phyloP scores from a whole-genome alignment of 306 rosid species.

The Adenanthera pavonina region DNA sequence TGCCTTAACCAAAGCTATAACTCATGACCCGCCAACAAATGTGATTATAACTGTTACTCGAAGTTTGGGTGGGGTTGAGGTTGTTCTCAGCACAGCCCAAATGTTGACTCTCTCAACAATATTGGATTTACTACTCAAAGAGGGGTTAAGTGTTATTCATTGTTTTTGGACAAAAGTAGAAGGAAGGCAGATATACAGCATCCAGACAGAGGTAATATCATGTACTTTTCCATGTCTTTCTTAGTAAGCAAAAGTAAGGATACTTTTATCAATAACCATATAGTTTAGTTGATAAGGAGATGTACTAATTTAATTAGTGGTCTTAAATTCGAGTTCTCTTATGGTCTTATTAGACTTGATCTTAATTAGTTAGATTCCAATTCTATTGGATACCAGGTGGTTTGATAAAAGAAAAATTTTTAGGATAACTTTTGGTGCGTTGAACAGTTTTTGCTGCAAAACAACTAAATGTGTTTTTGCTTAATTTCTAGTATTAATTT shows the following conservation, averaged over 20 bases:
- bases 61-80: slow-evolving; percentile 43
- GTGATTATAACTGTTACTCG: slow-evolving; percentile 17
- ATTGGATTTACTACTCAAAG: slow-evolving; percentile 41
- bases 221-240: background rate
- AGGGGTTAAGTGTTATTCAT: slow-evolving; percentile 44
- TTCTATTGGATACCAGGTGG: too few species aligned
- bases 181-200: slow-evolving; percentile 38
- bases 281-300: too few species aligned
- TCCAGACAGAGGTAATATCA: slow-evolving; percentile 34
- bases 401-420: too few species aligned
- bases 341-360: too few species aligned
- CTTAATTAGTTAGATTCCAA: too few species aligned
- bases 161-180: slow-evolving; percentile 39
- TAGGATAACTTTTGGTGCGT: background rate
- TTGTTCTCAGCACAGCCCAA: slow-evolving; percentile 29
- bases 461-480: background rate
- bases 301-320: too few species aligned
- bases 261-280: background rate
- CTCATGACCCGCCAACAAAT: background rate
- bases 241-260: background rate
- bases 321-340: too few species aligned
- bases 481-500: background rate
- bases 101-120: slow-evolving; percentile 41
- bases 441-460: background rate
- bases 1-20: background rate